phyloP scores from a whole-genome alignment of 331 rosid species.

The Arachis monticola region DNA sequence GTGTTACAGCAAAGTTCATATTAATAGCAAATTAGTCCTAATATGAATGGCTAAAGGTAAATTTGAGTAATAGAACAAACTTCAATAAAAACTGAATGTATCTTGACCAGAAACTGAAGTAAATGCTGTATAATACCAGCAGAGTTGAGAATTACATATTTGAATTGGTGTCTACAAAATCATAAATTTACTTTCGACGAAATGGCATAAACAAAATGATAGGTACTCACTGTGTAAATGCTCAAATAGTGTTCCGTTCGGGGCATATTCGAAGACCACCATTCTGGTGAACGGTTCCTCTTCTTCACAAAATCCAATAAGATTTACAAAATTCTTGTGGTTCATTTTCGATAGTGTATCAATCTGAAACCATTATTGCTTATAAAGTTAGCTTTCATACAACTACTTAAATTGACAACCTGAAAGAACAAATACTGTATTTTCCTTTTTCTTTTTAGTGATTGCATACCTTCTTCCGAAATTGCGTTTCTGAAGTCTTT shows the following conservation, averaged over 20 bases:
- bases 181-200: background rate
- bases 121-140: slow-evolving; percentile 1
- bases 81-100: background rate
- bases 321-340: slow-evolving; percentile 96
- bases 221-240: slow-evolving; percentile 85
- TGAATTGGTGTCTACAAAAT: slow-evolving; percentile 18
- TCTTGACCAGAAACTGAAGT: slow-evolving; percentile 13
- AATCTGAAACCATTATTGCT: slow-evolving; percentile 57
- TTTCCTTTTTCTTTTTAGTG: slow-evolving; percentile 1
- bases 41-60: slow-evolving; percentile 9
- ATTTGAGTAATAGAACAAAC: background rate
- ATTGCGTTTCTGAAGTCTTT: slow-evolving; percentile 67
- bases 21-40: background rate
- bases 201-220: slow-evolving; percentile 11
- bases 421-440: background rate
- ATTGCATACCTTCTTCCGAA: slow-evolving; percentile 80
- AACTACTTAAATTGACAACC: slow-evolving; percentile 23
- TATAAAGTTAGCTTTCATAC: slow-evolving; percentile 32
- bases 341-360: slow-evolving; percentile 78
- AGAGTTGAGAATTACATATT: background rate
- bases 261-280: slow-evolving; percentile 95
- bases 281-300: slow-evolving; percentile 90
- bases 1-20: no score
- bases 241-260: slow-evolving; percentile 92
- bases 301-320: slow-evolving; percentile 90